Evolutionary conservation across 2,329 filamentous ascomycete species (phyloP).

Genomic region (Aspergillus arachidicola): DNA sequence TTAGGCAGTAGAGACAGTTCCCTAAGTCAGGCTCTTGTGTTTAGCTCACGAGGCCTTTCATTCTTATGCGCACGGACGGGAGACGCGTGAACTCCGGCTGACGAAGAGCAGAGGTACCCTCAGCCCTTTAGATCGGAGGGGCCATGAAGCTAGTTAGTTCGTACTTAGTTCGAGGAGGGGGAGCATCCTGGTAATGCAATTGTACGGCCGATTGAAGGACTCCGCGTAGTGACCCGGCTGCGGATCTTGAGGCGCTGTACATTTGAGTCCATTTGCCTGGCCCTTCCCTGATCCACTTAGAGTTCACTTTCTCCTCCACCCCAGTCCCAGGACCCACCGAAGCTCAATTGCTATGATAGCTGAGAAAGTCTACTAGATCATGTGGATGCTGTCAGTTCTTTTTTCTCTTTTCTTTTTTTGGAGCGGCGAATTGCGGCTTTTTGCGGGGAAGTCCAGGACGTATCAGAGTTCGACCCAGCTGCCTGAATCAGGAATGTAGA

Average conservation of each 20-base stretch:
- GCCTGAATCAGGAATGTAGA: slow-evolving; percentile 24
- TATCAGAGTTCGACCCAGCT: slow-evolving; percentile 27
- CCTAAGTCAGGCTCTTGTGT: slow-evolving; percentile 14
- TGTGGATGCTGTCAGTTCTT: slow-evolving; percentile 29
- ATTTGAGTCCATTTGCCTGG: background rate
- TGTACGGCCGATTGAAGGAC: slow-evolving; percentile 13
- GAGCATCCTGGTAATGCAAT: slow-evolving; percentile 6
- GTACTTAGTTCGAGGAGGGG: slow-evolving; percentile 1
- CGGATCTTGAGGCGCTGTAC: slow-evolving; percentile 19
- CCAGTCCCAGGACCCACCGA: slow-evolving; percentile 19
- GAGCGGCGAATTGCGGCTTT: slow-evolving; percentile 32
- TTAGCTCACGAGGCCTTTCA: slow-evolving; percentile 27
- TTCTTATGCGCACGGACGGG: slow-evolving; percentile 26
- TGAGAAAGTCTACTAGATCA: slow-evolving; percentile 27
- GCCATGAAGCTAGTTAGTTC: slow-evolving; percentile 3
- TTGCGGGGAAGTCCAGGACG: slow-evolving; percentile 30
- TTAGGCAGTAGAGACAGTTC: slow-evolving; percentile 19
- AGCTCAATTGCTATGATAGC: slow-evolving; percentile 24
- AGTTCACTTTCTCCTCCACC: slow-evolving; percentile 18
- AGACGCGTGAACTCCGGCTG: slow-evolving; percentile 26
- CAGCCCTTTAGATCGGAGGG: slow-evolving; percentile 5
- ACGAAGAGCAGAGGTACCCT: slow-evolving; percentile 19
- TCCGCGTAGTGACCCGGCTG: slow-evolving; percentile 8
- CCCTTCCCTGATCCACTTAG: slow-evolving; percentile 15
- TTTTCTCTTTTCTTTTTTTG: slow-evolving; percentile 20